Conservation (phyloP, 306 rosid species). For the Hippophae gyantsensis region DNA sequence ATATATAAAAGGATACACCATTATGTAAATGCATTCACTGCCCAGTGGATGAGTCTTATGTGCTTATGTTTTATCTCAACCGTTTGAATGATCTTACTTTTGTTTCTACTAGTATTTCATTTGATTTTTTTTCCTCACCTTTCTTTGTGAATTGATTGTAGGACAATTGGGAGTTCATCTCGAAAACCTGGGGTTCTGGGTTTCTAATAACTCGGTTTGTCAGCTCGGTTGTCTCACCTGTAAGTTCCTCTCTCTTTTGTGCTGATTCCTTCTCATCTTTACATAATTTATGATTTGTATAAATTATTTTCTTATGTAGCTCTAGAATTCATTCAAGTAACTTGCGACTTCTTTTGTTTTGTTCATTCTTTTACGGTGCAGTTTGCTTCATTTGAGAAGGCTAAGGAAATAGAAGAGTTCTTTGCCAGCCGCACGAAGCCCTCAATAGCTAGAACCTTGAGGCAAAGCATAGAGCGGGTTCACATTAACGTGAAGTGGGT, state of each 20-base stretch:
- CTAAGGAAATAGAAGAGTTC: slow-evolving; percentile 72
- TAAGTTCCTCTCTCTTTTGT: slow-evolving; percentile 29
- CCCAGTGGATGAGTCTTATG: too few relatives aligned
- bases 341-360: background rate
- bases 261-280: background rate
- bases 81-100: background rate
- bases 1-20: too few relatives aligned
- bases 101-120: background rate
- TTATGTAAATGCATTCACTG: too few relatives aligned
- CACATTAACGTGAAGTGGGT: slow-evolving; percentile 71
- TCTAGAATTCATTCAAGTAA: background rate
- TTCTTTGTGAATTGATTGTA: slow-evolving; percentile 17
- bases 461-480: slow-evolving; percentile 83
- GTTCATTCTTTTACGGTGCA: slow-evolving; percentile 13
- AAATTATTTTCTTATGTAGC: background rate
- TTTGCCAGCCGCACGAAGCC: slow-evolving; percentile 39
- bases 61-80: too few relatives aligned
- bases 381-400: slow-evolving; percentile 85
- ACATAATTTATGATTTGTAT: too few relatives aligned
- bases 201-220: slow-evolving; percentile 64
- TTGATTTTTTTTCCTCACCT: background rate
- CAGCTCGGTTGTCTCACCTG: slow-evolving; percentile 65
- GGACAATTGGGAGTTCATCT: slow-evolving; percentile 63
- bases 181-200: slow-evolving; percentile 65
- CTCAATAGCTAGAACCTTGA: slow-evolving; percentile 62